These are phyloP conservation scores for Solanum verrucosum DNA, from an alignment of 257 asterid genomes.

Conservation along the genomic window DNA sequence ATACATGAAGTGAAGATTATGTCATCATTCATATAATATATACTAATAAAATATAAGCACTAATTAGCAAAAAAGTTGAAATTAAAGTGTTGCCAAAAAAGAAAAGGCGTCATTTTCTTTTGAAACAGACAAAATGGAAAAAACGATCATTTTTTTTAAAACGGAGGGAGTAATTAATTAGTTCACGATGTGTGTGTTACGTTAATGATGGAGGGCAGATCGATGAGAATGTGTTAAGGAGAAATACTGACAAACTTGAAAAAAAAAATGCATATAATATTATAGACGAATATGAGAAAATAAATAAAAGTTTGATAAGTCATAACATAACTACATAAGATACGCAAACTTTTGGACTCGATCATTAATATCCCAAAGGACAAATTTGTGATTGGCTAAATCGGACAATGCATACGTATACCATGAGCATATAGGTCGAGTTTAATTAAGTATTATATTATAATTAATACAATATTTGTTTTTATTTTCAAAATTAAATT, in stretches of 20 bases:
- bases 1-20: neutral
- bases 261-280: neutral
- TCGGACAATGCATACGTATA: neutral
- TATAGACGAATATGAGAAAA: neutral
- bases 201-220: neutral
- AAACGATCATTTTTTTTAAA: no score
- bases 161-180: neutral
- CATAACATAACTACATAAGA: neutral
- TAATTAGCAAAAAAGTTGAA: no score
- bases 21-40: neutral
- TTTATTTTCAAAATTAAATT: neutral
- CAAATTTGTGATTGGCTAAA: neutral
- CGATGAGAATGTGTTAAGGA: neutral
- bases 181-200: neutral
- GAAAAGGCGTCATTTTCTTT: no score
- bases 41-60: no score
- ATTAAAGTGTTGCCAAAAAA: neutral
- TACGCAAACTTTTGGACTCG: neutral
- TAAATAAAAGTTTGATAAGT: neutral
- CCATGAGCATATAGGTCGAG: neutral
- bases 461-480: neutral
- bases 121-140: accelerated
- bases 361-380: neutral
- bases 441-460: neutral
- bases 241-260: neutral